These are phyloP conservation scores for Eucalyptus polyanthemos DNA, from an alignment of 345 rosid species.

Conservation along the genomic window DNA sequence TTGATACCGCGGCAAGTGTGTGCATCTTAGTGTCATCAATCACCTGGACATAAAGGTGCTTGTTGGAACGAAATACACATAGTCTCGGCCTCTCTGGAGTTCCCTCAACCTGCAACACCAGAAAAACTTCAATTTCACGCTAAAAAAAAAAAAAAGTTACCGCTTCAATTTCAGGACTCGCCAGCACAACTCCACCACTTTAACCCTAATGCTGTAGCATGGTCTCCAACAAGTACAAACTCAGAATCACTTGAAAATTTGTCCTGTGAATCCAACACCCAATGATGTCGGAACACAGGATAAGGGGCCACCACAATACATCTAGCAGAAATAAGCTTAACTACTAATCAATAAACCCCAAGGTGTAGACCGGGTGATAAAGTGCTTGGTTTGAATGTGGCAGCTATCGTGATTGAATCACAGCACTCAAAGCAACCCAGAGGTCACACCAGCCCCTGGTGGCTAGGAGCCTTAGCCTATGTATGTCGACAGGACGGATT, in stretches of 20 bases:
- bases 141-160: neutral
- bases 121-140: neutral
- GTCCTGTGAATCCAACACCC: neutral
- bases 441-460: neutral
- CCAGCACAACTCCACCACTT: neutral
- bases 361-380: neutral
- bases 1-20: conserved; percentile 85
- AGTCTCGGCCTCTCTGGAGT: conserved; percentile 85
- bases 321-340: neutral
- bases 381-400: neutral
- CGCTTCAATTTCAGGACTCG: neutral
- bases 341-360: accelerated
- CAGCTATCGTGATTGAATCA: neutral
- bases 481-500: neutral
- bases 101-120: conserved; percentile 46
- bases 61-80: conserved; percentile 80
- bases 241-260: neutral
- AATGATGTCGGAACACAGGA: neutral
- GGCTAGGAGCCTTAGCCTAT: neutral
- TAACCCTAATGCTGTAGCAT: neutral
- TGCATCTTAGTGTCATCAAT: conserved; percentile 98
- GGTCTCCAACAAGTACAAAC: neutral
- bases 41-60: conserved; percentile 85
- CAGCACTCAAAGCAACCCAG: neutral
- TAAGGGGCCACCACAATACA: neutral